Evolutionary conservation across 148 eudicot genomes (phyloP), one percentile per base, ranked within the genome.

Genomic region (Fagopyrum esculentum): DNA sequence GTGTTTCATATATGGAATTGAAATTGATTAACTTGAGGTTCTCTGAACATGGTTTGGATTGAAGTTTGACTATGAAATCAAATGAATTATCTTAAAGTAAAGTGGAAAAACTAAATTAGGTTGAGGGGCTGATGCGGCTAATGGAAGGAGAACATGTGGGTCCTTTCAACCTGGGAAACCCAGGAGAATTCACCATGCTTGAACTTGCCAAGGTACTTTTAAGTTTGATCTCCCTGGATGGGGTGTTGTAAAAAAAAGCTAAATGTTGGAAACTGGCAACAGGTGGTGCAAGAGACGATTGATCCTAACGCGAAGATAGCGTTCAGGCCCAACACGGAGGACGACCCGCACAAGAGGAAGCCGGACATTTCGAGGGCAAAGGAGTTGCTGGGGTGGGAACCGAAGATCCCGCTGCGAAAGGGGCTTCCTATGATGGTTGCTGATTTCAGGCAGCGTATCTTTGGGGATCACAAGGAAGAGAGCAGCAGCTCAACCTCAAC

Each of bases 141-240:
- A 93, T 93, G 98, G 98, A 93, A 85, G 98, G 98, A 59, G 98
- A 93, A 79, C 98, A 93, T 44, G 97, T 93, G 16, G 98, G 98
- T 75, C 98, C 98, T 47, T 93, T 93, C 82, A 93, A 93, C 77
- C 92, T 93, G 7, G 98, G 98, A 47, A 93, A 93, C 77, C 98
- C 98, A 5, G 98, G 98, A 35, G 98, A 93, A 85, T 93, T 93
- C 80, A 93, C 98, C 84, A 93, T 93, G 98, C 93, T 93, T 77
- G 98, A 91, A 83, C 98, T 93, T 73, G 98, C 98, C 45, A 86
- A 93, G 97, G 98, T 45, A 43, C 26, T 12, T 73, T 19, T 13
- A 22, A 22, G 26, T 22, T 22, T 22, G 26, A 22, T 22, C 26
- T 22, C 26, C 26, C 40, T 35, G 40, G 40, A 2, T 35, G 40